Conservation (phyloP, 495 filamentous ascomycete genomes). For the Aspergillus hancockii region DNA sequence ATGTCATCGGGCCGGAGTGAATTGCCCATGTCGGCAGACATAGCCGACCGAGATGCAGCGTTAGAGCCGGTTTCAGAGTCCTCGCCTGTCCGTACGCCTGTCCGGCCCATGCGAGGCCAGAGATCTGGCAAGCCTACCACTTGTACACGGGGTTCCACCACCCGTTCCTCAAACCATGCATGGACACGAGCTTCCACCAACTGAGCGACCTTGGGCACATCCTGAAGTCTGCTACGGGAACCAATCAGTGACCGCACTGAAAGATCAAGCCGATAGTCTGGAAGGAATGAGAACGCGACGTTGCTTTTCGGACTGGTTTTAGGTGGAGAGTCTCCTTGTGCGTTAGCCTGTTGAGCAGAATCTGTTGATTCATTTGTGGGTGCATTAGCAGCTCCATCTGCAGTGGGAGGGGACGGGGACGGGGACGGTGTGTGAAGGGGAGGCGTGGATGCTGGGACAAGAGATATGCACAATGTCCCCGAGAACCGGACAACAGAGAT, state of each 20-base stretch:
- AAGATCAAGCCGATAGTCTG: slow-evolving; percentile 93
- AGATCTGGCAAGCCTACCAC: slow-evolving; percentile 90
- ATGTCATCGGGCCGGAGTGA: slow-evolving; percentile 27
- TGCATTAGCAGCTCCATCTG: slow-evolving; percentile 11
- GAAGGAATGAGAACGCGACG: slow-evolving; percentile 90
- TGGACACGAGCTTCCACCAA: slow-evolving; percentile 89
- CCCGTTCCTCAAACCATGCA: slow-evolving; percentile 95
- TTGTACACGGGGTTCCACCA: slow-evolving; percentile 93
- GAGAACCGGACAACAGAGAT: slow-evolving; percentile 92
- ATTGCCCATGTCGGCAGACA: slow-evolving; percentile 30
- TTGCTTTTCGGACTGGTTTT: slow-evolving; percentile 65
- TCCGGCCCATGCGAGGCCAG: slow-evolving; percentile 77
- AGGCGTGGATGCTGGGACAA: slow-evolving; percentile 65
- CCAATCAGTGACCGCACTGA: slow-evolving; percentile 90
- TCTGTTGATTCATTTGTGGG: slow-evolving; percentile 18
- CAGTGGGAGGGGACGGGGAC: slow-evolving; percentile 29
- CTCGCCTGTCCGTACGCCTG: slow-evolving; percentile 46
- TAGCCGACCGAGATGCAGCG: slow-evolving; percentile 36
- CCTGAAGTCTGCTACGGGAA: slow-evolving; percentile 83
- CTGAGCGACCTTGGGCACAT: slow-evolving; percentile 97
- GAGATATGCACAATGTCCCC: slow-evolving; percentile 88
- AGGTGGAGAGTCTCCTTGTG: slow-evolving; percentile 17
- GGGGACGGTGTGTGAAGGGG: slow-evolving; percentile 41
- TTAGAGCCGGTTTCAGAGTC: slow-evolving; percentile 46
- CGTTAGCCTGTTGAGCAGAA: slow-evolving; percentile 11